Percentiles rank a stretch among this genome's conserved stretches.
Conservation (phyloP, 805 yeast species). For the Metschnikowia gelsemii region DNA sequence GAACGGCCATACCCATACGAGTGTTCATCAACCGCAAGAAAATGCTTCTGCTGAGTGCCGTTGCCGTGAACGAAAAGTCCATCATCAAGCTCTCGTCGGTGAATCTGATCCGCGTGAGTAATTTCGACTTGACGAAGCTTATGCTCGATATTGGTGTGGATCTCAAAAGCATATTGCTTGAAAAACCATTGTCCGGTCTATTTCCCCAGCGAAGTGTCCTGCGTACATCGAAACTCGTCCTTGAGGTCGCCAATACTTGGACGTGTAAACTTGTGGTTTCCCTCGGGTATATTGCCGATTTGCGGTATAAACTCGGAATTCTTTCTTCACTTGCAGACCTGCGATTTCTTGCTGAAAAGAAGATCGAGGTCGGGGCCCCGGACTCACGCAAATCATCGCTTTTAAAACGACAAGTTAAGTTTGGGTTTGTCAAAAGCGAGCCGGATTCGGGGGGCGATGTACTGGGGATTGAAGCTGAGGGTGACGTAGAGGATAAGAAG, state of each 20-base stretch:
- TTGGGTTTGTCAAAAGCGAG: conserved; percentile 12
- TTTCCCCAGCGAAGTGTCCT: conserved; percentile 15
- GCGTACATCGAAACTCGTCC: conserved; percentile 11
- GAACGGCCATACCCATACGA: conserved; percentile 22
- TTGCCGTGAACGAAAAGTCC: conserved; percentile 27
- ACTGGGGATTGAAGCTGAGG: too few relatives aligned
- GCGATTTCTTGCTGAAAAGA: conserved; percentile 16
- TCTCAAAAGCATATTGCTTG: conserved; percentile 13
- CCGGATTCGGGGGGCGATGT: conserved; percentile 17
- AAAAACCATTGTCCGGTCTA: conserved; percentile 11
- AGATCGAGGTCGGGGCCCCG: conserved; percentile 8
- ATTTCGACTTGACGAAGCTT: conserved; percentile 23
- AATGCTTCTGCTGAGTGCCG: conserved; percentile 20
- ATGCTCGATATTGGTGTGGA: conserved; percentile 19
- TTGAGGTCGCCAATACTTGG: conserved; percentile 22
- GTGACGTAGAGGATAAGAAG: conserved; percentile 21
- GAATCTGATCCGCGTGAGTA: conserved; percentile 26
- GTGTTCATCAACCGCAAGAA: conserved; percentile 26
- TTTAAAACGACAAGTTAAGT: conserved; percentile 13
- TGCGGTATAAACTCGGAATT: conserved; percentile 18
- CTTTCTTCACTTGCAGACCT: conserved; percentile 14
- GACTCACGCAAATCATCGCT: conserved; percentile 10
- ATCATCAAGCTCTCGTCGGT: conserved; percentile 24
- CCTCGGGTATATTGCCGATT: conserved; percentile 20
- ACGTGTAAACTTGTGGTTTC: conserved; percentile 25